A percentile compares a stretch with the other conserved stretches of the same genome.
These are phyloP conservation scores for Juncus effusus DNA, from an alignment of 176 grass and related monocot species.

Conservation along the genomic window DNA sequence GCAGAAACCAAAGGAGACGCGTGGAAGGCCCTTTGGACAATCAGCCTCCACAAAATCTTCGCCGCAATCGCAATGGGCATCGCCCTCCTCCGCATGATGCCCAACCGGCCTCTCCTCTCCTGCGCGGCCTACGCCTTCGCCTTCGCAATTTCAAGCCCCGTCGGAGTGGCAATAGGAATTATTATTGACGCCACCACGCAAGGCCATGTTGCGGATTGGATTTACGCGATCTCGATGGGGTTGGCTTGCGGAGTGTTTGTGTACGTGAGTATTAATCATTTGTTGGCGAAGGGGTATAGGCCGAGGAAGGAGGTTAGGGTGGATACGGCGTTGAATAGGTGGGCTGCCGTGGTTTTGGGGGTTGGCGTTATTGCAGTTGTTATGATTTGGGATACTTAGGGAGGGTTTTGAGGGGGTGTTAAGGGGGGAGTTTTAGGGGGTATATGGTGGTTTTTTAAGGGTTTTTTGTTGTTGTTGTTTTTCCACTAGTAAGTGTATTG, in stretches of 20 bases:
- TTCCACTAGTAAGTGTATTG: background rate
- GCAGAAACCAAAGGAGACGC: constrained; percentile 87
- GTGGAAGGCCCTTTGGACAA: constrained; percentile 95
- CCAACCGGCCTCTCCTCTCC: constrained; percentile 61
- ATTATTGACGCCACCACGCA: constrained; percentile 86
- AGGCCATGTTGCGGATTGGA: constrained; percentile 79
- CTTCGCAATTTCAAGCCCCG: constrained; percentile 80
- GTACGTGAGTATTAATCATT: constrained; percentile 92
- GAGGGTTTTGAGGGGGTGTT: background rate
- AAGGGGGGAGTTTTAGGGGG: too few species aligned
- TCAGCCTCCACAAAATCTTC: constrained; percentile 96
- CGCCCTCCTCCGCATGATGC: constrained; percentile 73
- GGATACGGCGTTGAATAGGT: constrained; percentile 45
- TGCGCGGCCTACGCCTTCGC: constrained; percentile 72
- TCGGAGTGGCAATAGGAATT: constrained; percentile 73
- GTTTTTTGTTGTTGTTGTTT: constrained; percentile 3
- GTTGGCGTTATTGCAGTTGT: constrained; percentile 80
- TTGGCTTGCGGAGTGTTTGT: constrained; percentile 86
- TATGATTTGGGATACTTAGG: constrained; percentile 91
- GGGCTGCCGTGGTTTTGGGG: constrained; percentile 64
- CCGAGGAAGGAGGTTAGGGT: constrained; percentile 39
- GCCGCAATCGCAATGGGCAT: constrained; percentile 97
- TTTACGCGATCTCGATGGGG: constrained; percentile 87
- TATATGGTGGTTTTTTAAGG: background rate
- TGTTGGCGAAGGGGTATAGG: constrained; percentile 76